Evolutionary conservation across 495 filamentous ascomycete species (phyloP).

Genomic region (Filosporella fistucella): DNA sequence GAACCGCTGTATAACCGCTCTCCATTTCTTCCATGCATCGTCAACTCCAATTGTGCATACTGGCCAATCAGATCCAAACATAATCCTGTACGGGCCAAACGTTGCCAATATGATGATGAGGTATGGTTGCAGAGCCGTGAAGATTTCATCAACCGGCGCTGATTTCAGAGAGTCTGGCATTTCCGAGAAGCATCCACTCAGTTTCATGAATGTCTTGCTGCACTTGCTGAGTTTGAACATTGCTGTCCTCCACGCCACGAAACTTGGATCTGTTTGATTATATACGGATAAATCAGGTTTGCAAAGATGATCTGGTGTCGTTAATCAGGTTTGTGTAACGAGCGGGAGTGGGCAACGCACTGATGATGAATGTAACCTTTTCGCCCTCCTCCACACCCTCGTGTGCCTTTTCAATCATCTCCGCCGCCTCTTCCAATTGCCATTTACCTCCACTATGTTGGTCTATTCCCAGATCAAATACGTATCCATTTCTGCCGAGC

Average conservation of each 20-base stretch:
- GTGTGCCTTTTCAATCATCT: slow-evolving; percentile 65
- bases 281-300: slow-evolving; percentile 67
- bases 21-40: slow-evolving; percentile 50
- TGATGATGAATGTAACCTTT: slow-evolving; percentile 62
- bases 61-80: slow-evolving; percentile 92
- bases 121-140: slow-evolving; percentile 55
- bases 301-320: slow-evolving; percentile 63
- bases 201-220: slow-evolving; percentile 72
- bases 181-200: slow-evolving; percentile 79
- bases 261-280: slow-evolving; percentile 48
- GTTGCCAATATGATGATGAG: slow-evolving; percentile 58
- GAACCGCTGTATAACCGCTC: slow-evolving; percentile 51
- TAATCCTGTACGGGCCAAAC: slow-evolving; percentile 67
- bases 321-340: slow-evolving; percentile 8
- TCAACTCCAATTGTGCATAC: slow-evolving; percentile 50
- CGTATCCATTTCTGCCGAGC: slow-evolving; percentile 54
- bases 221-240: slow-evolving; percentile 55
- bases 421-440: slow-evolving; percentile 67
- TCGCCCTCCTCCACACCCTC: slow-evolving; percentile 52
- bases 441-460: slow-evolving; percentile 59
- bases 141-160: slow-evolving; percentile 39
- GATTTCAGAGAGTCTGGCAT: slow-evolving; percentile 36
- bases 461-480: slow-evolving; percentile 83
- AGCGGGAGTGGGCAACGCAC: slow-evolving; percentile 37
- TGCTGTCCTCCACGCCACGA: slow-evolving; percentile 47